Evolutionary conservation across 331 rosid species (phyloP).

Genomic region (Acacia concinna): DNA sequence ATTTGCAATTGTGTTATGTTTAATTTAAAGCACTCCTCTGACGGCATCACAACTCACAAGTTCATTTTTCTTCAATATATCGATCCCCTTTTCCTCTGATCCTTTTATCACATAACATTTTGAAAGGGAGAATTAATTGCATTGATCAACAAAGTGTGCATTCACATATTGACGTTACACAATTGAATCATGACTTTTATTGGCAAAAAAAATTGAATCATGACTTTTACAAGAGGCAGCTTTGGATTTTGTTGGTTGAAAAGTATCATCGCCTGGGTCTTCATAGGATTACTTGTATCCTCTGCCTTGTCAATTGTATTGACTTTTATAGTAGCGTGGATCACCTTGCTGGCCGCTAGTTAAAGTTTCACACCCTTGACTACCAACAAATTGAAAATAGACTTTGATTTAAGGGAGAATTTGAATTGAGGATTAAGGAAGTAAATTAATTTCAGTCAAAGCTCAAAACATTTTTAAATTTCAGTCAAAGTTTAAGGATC

Average conservation of each 20-base stretch:
- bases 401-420: neutral
- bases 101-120: neutral
- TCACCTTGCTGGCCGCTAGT: neutral
- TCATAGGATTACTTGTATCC: neutral
- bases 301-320: neutral
- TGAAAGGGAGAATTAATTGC: neutral
- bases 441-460: no score
- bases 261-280: neutral
- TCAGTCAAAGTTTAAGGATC: no score
- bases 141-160: neutral
- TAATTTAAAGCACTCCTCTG: neutral
- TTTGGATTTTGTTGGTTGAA: neutral
- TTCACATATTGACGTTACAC: neutral
- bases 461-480: no score
- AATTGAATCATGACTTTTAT: neutral
- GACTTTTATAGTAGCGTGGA: neutral
- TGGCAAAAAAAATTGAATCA: no score
- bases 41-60: no score
- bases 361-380: neutral
- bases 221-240: neutral
- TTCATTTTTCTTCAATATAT: neutral
- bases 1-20: neutral
- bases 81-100: neutral
- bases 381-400: neutral
- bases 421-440: no score